These are phyloP conservation scores for Astrocystis sublimbata DNA, from an alignment of 495 filamentous ascomycete species.

Conservation along the genomic window DNA sequence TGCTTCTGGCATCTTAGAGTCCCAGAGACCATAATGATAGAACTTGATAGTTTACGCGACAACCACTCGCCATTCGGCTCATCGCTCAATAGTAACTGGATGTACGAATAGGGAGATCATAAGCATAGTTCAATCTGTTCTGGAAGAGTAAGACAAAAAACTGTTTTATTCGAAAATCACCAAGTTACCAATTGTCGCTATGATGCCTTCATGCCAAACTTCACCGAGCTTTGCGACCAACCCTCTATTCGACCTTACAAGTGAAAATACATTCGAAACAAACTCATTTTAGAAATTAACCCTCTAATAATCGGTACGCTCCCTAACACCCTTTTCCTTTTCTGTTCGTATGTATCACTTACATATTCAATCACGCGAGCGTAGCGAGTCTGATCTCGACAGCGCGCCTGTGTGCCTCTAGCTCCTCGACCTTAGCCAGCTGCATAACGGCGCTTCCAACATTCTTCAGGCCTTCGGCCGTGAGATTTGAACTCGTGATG, in stretches of 20 bases:
- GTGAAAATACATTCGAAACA: neutral
- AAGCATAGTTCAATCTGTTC: too few relatives aligned
- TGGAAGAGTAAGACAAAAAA: too few relatives aligned
- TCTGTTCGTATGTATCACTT: neutral
- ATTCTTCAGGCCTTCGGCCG: constrained; percentile 76
- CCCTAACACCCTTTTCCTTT: neutral
- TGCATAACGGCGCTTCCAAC: constrained; percentile 90
- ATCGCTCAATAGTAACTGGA: too few relatives aligned
- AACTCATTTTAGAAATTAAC: neutral
- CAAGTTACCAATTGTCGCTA: too few relatives aligned
- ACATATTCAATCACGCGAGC: neutral
- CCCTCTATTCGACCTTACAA: too few relatives aligned
- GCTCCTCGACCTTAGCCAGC: constrained; percentile 87
- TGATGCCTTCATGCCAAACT: too few relatives aligned
- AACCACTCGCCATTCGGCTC: too few relatives aligned
- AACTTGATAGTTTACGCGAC: too few relatives aligned
- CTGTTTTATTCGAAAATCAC: too few relatives aligned
- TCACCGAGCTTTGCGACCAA: too few relatives aligned
- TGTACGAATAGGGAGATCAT: too few relatives aligned
- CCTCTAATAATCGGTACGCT: neutral
- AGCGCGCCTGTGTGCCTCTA: constrained; percentile 91
- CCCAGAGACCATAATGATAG: too few relatives aligned
- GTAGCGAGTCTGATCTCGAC: constrained; percentile 74
- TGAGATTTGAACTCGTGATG: constrained; percentile 89
- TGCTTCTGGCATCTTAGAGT: neutral